Evolutionary conservation across 2,329 filamentous ascomycete genomes (phyloP).

Genomic region (Beauveria rudraprayagi): DNA sequence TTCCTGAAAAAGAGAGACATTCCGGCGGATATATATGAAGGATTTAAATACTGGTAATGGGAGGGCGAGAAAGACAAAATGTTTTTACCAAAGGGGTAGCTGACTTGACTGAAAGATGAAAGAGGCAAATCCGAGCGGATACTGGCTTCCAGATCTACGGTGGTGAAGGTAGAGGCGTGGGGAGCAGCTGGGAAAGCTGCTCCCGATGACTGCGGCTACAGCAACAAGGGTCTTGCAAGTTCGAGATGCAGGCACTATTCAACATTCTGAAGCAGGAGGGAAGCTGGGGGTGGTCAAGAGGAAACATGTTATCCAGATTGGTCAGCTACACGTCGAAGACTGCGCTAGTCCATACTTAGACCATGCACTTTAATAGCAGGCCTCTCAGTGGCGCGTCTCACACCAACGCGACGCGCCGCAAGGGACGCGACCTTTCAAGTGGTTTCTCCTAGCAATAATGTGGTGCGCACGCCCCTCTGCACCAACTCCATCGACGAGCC

Average conservation of each 20-base stretch:
- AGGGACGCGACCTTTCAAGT: conserved; percentile 2
- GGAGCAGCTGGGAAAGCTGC: background rate
- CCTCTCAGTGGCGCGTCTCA: background rate
- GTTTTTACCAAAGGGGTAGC: conserved; percentile 3
- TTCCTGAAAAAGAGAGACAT: conserved; percentile 11
- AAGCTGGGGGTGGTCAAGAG: background rate
- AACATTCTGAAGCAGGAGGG: conserved; percentile 1
- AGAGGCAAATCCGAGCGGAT: background rate
- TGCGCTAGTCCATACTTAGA: background rate
- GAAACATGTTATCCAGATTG: background rate
- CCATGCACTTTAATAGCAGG: background rate
- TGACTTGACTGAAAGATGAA: conserved; percentile 4
- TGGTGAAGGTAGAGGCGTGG: background rate
- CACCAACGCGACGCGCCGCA: conserved; percentile 9
- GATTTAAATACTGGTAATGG: conserved; percentile 6
- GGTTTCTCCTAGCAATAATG: background rate
- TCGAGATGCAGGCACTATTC: background rate
- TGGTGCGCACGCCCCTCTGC: background rate
- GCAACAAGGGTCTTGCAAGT: background rate
- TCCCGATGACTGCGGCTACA: background rate
- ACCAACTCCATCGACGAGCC: background rate
- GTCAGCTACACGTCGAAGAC: background rate
- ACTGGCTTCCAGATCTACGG: background rate
- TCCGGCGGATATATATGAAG: conserved; percentile 10
- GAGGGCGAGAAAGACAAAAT: background rate